Conservation (phyloP, 1,284 basidiomycete species). For the Nidula niveotomentosa region DNA sequence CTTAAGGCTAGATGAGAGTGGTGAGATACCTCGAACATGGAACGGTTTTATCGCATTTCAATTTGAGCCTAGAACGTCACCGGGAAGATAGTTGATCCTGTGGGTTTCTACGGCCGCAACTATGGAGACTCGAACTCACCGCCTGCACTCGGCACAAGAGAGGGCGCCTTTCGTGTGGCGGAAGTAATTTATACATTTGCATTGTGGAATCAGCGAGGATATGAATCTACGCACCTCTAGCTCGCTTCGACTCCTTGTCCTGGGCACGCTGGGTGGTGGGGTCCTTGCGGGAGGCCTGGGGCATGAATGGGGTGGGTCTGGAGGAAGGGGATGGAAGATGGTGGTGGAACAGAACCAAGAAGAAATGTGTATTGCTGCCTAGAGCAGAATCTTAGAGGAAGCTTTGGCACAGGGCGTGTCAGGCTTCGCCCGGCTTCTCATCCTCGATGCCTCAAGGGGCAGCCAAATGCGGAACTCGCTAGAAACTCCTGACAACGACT, state of each 20-base stretch:
- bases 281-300: slow-evolving; percentile 42
- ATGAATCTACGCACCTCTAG: slow-evolving; percentile 39
- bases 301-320: slow-evolving; percentile 23
- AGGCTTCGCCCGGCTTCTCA: slow-evolving; percentile 2
- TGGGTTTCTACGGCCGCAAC: too few relatives aligned
- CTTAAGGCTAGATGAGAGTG: too few relatives aligned
- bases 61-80: slow-evolving; percentile 49
- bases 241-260: slow-evolving; percentile 62
- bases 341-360: background rate
- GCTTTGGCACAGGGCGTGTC: slow-evolving; percentile 3
- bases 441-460: background rate
- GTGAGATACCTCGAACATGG: slow-evolving; percentile 61
- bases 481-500: slow-evolving; percentile 3
- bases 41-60: slow-evolving; percentile 77
- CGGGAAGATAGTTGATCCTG: background rate
- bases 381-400: background rate
- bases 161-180: slow-evolving; percentile 45
- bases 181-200: background rate
- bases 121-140: slow-evolving; percentile 35
- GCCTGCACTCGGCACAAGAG: slow-evolving; percentile 72
- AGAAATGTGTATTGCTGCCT: background rate
- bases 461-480: background rate
- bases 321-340: background rate
- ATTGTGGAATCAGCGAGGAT: background rate
- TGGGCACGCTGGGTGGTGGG: slow-evolving; percentile 35